phyloP scores from a whole-genome alignment of 257 asterid genomes.

The Pogostemon cablin region DNA sequence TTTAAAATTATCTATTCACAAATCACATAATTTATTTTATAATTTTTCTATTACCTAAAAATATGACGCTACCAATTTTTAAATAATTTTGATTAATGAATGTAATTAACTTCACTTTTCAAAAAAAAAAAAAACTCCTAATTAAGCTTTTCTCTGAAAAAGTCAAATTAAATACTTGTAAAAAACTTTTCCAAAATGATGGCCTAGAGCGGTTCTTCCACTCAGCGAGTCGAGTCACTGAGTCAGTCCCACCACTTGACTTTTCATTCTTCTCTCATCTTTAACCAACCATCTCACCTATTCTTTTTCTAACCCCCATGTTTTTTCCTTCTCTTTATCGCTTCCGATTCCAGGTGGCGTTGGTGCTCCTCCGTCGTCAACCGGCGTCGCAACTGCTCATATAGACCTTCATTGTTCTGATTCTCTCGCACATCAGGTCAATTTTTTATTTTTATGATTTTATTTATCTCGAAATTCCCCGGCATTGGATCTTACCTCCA shows the following conservation, averaged over 20 bases:
- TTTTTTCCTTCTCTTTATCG: neutral
- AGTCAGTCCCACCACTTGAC: conserved; percentile 24
- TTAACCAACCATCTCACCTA: neutral
- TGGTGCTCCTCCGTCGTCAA: conserved; percentile 6
- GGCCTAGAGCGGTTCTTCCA: neutral
- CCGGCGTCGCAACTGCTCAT: neutral
- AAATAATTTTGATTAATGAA: too few species aligned
- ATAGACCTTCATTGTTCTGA: neutral
- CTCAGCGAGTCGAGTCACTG: conserved; percentile 19
- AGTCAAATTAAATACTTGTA: too few species aligned
- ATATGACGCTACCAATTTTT: too few species aligned
- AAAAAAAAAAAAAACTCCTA: too few species aligned
- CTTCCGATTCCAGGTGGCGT: conserved; percentile 22
- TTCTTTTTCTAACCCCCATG: conserved; percentile 12
- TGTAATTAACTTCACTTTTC: too few species aligned
- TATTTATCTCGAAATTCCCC: neutral
- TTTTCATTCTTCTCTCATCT: conserved; percentile 21
- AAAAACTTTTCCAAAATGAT: neutral
- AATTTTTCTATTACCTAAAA: too few species aligned
- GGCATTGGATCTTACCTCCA: conserved; percentile 29
- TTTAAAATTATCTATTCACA: too few species aligned
- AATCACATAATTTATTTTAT: too few species aligned
- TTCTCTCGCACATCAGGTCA: conserved; percentile 26
- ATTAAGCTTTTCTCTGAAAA: too few species aligned
- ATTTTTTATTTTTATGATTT: neutral